Evolutionary conservation across 2,329 filamentous ascomycete species (phyloP), one percentile per base, ranked within the genome.

Genomic region (Xylaria sp.): DNA sequence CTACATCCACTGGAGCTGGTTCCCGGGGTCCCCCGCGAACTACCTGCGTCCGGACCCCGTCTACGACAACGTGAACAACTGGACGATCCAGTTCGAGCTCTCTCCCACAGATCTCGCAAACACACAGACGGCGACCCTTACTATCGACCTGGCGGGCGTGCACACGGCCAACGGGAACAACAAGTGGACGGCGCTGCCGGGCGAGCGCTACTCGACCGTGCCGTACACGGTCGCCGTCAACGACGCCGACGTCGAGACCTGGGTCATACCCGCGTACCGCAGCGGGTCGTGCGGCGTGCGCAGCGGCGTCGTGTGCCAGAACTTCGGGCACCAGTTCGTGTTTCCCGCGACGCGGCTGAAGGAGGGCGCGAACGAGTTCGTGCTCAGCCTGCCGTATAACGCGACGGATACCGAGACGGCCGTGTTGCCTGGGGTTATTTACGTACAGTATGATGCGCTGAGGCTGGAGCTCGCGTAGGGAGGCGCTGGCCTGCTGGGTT

Each of bases 381-480:
- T 89, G 0, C 76, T 91, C 54, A 88, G 87, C 70, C 73, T 91
- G 67, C 89, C 89, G 12, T 86, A 82, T 56, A 88, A 89, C 57
- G 88, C 84, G 0, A 90, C 86, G 3, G 83, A 89, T 72, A 85
- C 85, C 18, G 87, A 90, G 78, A 84, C 84, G 37, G 88, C 89
- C 0, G 60, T 90, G 9, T 72, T 90, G 65, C 84, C 88, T 0
- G 79, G 80, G 52, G 84, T 83, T 0, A 81, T 89, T 0, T 91
- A 91, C 77, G 85, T 91, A 6, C 88, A 91, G 80, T 91, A 91
- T 71, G 89, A 91, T 79, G 89, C 89, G 1, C 74, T 91, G 75
- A 82, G 89, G 60, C 74, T 91, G 56, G 89, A 91, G 32, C 44
- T 71, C 32, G 48, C 63, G 34, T 66, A 66, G 55, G 18, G 41